Base-by-base conservation (phyloP, 1,284 basidiomycete species). In the Ganoderma lucidum region DNA sequence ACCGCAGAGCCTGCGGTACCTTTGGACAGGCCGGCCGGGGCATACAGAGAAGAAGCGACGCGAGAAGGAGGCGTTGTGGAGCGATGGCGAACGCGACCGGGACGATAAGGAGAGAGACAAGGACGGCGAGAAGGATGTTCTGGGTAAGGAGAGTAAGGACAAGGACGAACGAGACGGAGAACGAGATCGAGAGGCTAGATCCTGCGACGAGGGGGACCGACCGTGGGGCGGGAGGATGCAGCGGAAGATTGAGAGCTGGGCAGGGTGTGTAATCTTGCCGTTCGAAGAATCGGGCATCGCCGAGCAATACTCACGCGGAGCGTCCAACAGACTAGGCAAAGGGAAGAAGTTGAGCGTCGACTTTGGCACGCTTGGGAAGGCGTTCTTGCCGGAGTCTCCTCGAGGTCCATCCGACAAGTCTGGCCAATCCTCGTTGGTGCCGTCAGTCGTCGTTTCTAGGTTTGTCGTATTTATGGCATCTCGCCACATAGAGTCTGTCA, bases 191-290 rank as follows among this genome's bases (percentile, higher is more conserved):
- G 75, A 77, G 53, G 73, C 74, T 23, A 75, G 76, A 63, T 78
- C 76, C 17, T 79, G 78, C 8, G 83, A 83, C n/a, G 80, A 82
- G 69, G 81, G 83, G 19, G 75, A 75, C 17, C 77, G 74, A 71
- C 83, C 85, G 65, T 89, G 90, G 87, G 82, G 87, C 4, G 89
- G 85, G 58, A 84, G 84, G 70, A 84, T 93, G 73, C 88, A 90
- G 78, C 88, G 86, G 71, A 93, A 90, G 79, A 80, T 94, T 2
- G 92, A 89, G 75, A 85, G 84, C 69, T 93, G 91, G 92, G 81
- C 91, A 41, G 86, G 86, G 91, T 92, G 74, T 59, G 32, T 28
- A 37, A 55, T 53, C 17, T 41, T 17, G 8, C 53, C 12, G 8
- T 37, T 39, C 35, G 48, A 44, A 37, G 37, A 17, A 51, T 65